Conservation (phyloP, 306 rosid species). For the Lathyrus oleraceus region DNA sequence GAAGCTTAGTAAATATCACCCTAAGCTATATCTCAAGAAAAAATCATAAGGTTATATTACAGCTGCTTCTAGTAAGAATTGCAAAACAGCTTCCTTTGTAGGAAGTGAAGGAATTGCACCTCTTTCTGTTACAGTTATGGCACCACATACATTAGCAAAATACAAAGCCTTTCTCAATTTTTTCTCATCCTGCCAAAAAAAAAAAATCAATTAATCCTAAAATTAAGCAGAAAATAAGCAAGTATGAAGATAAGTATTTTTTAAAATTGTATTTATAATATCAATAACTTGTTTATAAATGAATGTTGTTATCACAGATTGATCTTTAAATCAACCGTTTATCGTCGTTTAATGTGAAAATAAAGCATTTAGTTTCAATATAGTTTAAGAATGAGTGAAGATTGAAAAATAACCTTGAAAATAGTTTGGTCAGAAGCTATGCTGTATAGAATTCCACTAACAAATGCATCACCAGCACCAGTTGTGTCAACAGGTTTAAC, state of each 20-base stretch:
- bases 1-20: constrained; percentile 13
- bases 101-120: constrained; percentile 95
- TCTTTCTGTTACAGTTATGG: constrained; percentile 69
- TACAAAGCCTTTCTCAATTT: constrained; percentile 60
- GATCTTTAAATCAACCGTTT: too few species aligned
- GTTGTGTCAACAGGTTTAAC: constrained; percentile 86
- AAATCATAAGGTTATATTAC: constrained; percentile 37
- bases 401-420: constrained; percentile 50
- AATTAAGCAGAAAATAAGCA: too few species aligned
- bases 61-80: constrained; percentile 48
- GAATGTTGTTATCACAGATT: too few species aligned
- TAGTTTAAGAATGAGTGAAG: too few species aligned
- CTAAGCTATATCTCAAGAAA: constrained; percentile 32
- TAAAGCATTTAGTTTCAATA: too few species aligned
- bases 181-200: constrained; percentile 57
- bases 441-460: constrained; percentile 68
- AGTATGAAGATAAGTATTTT: too few species aligned
- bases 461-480: constrained; percentile 98
- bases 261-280: too few species aligned
- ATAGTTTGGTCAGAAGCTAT: constrained; percentile 63
- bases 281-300: too few species aligned
- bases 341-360: too few species aligned
- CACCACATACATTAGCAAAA: constrained; percentile 82
- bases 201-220: not conserved
- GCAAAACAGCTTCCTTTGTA: constrained; percentile 61